phyloP scores from a whole-genome alignment of 495 filamentous ascomycete genomes.

The Neurospora tetrasperma region DNA sequence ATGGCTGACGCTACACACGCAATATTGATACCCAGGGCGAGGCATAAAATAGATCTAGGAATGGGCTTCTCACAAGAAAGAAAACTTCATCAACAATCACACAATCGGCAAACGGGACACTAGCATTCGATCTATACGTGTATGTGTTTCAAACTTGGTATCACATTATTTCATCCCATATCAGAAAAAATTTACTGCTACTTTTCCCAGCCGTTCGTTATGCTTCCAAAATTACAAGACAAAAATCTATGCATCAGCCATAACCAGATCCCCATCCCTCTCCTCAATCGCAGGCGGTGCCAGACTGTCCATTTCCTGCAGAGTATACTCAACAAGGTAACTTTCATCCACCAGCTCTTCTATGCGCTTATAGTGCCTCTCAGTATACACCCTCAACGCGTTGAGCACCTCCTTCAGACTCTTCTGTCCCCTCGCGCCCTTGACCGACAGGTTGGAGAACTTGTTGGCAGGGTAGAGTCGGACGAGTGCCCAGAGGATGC shows the following conservation, averaged over 20 bases:
- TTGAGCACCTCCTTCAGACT: slow-evolving; percentile 74
- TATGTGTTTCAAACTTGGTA: not conserved
- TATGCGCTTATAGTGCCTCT: slow-evolving; percentile 78
- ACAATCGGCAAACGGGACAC: not conserved
- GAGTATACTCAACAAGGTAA: slow-evolving; percentile 84
- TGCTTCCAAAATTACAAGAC: not conserved
- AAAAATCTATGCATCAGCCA: slow-evolving; percentile 25
- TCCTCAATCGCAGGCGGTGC: slow-evolving; percentile 31
- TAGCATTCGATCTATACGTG: not conserved
- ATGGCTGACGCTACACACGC: not conserved
- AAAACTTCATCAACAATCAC: not conserved
- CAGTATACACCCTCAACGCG: slow-evolving; percentile 75
- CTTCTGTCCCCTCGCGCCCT: slow-evolving; percentile 52
- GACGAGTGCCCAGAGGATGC: slow-evolving; percentile 70
- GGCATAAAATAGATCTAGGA: not conserved
- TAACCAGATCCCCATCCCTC: slow-evolving; percentile 28
- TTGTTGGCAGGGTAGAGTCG: slow-evolving; percentile 63
- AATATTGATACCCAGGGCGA: not conserved
- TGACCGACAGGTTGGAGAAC: slow-evolving; percentile 48
- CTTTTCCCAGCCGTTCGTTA: not conserved
- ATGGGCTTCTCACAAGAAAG: not conserved
- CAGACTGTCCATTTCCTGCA: slow-evolving; percentile 83
- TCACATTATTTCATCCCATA: not conserved
- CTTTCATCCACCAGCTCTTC: slow-evolving; percentile 91
- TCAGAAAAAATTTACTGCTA: not conserved